Conservation (phyloP, 331 rosid species). For the Quercus lobata region DNA sequence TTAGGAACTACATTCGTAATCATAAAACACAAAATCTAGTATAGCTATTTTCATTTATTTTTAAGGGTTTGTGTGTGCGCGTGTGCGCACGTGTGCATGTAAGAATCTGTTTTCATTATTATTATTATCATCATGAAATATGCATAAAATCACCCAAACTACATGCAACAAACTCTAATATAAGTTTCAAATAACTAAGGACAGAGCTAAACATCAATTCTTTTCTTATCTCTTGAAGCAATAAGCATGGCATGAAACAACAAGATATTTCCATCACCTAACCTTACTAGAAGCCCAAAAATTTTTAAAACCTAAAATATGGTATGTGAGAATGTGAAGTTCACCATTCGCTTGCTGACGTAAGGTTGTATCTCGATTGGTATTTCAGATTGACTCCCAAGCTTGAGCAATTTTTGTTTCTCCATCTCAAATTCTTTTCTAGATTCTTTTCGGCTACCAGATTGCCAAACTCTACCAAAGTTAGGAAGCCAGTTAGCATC, state of each 20-base stretch:
- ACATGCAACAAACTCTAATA: not conserved
- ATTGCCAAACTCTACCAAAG: constrained; percentile 97
- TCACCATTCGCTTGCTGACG: constrained; percentile 87
- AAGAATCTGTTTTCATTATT: not conserved
- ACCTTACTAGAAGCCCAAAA: not conserved
- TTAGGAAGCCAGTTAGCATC: constrained; percentile 89
- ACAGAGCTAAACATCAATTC: not conserved
- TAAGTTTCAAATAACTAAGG: not conserved
- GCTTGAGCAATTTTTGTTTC: constrained; percentile 48
- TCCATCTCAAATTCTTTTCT: constrained; percentile 80
- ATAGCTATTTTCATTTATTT: not conserved
- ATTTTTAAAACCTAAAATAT: constrained; percentile 7
- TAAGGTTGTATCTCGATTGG: constrained; percentile 71
- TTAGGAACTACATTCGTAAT: not conserved
- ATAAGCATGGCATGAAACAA: not conserved
- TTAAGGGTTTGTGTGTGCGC: not conserved
- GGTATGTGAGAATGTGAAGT: constrained; percentile 20
- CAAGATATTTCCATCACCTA: not conserved
- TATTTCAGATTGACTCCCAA: constrained; percentile 48
- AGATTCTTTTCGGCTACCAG: constrained; percentile 90
- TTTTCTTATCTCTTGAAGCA: not conserved
- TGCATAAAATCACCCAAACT: not conserved
- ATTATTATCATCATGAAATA: not conserved
- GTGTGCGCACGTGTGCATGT: no score
- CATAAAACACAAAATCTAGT: not conserved